Percentiles rank a stretch among this genome's conserved stretches.
phyloP scores from a whole-genome alignment of 495 filamentous ascomycete genomes.

The Neurospora pannonica region DNA sequence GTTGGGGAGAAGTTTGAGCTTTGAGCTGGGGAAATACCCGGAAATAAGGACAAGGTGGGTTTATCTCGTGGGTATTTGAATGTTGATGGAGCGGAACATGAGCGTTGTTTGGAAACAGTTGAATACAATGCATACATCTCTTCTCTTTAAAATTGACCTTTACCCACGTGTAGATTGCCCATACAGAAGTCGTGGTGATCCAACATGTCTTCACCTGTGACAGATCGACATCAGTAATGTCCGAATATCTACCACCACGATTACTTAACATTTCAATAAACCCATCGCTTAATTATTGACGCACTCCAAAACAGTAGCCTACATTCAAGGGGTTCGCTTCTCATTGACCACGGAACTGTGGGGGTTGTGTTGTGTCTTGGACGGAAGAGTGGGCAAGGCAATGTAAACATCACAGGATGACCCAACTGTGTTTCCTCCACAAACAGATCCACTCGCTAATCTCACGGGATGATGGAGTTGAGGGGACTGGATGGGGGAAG shows the following conservation, averaged over 20 bases:
- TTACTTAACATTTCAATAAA: not conserved
- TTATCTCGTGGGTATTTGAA: not conserved
- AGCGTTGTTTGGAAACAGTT: not conserved
- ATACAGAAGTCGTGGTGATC: not conserved
- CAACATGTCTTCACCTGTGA: not conserved
- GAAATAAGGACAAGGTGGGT: not conserved
- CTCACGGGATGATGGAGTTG: not conserved
- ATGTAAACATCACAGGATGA: no score
- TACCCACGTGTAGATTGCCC: not conserved
- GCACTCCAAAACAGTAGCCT: not conserved
- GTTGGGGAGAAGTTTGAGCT: slow-evolving; percentile 30
- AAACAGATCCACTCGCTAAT: not conserved
- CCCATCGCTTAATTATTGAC: not conserved
- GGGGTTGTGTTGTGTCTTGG: no score
- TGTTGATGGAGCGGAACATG: not conserved
- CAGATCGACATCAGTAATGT: not conserved
- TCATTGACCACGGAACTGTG: not conserved
- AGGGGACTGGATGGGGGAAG: no score
- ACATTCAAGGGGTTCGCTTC: not conserved
- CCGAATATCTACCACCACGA: not conserved
- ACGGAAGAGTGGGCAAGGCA: not conserved
- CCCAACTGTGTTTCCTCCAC: not conserved
- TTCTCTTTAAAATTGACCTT: not conserved
- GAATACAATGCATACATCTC: not conserved
- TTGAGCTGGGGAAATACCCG: not conserved